Evolutionary conservation across 768 basidiomycete species (phyloP), one percentile per base, ranked within the genome.

Genomic region (Calocybe indica): DNA sequence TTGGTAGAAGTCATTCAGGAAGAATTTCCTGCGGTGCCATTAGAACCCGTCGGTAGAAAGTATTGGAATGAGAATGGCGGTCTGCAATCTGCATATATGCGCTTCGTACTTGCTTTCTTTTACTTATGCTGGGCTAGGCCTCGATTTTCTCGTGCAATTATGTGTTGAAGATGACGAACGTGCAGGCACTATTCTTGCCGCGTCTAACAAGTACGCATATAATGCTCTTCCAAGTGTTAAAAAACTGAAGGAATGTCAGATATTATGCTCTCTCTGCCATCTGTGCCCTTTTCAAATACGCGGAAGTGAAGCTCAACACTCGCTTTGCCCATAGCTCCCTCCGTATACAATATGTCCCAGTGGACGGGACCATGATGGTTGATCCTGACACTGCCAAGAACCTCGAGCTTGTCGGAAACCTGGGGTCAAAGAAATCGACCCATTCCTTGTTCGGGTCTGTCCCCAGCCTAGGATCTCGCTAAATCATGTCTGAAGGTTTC

Each of bases 291-390:
- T 92, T 97, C 74, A 92, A 91, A 62, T 81, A 90, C 56, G 75
- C 85, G 14, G 89, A 94, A 58, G 65, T 66, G 2, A 77, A 78
- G 43, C 64, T 87, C 44, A 86, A 88, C 53, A 79, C 76, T 0
- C 77, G 81, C 10, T 97, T 88, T 60, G 75, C 88, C 1, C 63
- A 75, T 0, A 71, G 68, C 3, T 90, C 90, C 7, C 69, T 92
- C 15, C 76, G 82, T 32, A 89, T 92, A 46, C 74, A 80, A 14
- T 93, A 87, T 57, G 70, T 79, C 1, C 80, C 88, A 1, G 82
- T 88, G 0, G 89, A 94, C 60, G 94, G 94, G 0, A 94, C 91
- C 0, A 89, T 97, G 87, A 78, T 96, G 76, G 87, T 99, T 53
- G 96, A 98, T 59, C 76, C 83, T 0, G 93, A 93, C 51, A 92